A percentile compares a stretch with the other conserved stretches of the same genome.
phyloP scores from a whole-genome alignment of 2,329 filamentous ascomycete genomes.

The Talaromyces islandicus region DNA sequence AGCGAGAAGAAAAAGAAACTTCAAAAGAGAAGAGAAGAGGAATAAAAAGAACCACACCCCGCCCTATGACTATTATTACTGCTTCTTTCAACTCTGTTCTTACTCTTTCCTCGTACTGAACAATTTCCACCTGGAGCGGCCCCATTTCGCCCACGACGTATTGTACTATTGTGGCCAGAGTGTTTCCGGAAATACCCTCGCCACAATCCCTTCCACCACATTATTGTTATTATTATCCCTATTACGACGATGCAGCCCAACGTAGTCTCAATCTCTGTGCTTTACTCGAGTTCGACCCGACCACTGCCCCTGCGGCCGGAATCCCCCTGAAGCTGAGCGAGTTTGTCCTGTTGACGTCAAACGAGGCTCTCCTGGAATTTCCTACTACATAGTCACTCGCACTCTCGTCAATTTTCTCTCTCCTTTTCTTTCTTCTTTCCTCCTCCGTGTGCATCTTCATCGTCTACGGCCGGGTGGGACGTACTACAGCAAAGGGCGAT shows the following conservation, averaged over 20 bases:
- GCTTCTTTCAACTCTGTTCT: not conserved
- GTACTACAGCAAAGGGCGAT: not conserved
- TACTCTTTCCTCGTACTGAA: not conserved
- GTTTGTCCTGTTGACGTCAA: not conserved
- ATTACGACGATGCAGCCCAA: conserved; percentile 4
- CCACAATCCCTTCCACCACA: not conserved
- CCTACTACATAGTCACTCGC: not conserved
- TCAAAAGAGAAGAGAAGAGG: not conserved
- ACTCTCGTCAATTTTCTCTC: not conserved
- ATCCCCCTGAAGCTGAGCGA: not conserved
- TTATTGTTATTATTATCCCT: not conserved
- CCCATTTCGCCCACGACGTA: not conserved
- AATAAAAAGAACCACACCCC: not conserved
- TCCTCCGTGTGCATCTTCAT: not conserved
- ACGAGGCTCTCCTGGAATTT: not conserved
- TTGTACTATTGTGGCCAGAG: not conserved
- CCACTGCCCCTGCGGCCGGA: not conserved
- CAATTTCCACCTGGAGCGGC: not conserved
- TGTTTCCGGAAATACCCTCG: conserved; percentile 4
- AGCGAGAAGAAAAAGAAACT: not conserved
- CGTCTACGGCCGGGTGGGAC: not conserved
- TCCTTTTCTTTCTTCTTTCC: not conserved
- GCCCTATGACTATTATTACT: not conserved
- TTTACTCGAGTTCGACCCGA: not conserved
- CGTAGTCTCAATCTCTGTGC: not conserved